phyloP scores from a whole-genome alignment of 306 rosid species.

The Astragalus glycyphyllos region DNA sequence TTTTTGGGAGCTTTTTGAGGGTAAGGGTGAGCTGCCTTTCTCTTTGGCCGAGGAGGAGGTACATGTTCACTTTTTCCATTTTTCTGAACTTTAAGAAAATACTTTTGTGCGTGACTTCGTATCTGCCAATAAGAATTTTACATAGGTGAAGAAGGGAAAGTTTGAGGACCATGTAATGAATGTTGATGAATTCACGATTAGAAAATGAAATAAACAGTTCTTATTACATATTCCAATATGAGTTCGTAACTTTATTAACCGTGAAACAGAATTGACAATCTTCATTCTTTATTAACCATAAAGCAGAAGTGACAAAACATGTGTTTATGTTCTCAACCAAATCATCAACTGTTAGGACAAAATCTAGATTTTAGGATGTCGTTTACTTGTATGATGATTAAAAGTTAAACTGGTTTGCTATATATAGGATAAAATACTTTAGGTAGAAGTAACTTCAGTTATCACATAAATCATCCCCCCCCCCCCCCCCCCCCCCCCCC shows the following conservation, averaged over 20 bases:
- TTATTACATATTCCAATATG: slow-evolving; percentile 19
- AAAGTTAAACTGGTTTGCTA: not conserved
- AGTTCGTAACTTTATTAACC: not conserved
- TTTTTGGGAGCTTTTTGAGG: slow-evolving; percentile 93
- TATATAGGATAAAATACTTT: slow-evolving; percentile 1
- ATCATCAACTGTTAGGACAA: not conserved
- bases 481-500: too few species aligned
- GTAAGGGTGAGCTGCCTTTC: slow-evolving; percentile 94
- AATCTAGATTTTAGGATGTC: not conserved
- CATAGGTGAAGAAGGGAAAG: not conserved
- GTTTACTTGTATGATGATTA: not conserved
- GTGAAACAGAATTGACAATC: too few species aligned
- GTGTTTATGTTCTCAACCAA: not conserved
- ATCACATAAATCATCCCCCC: slow-evolving; percentile 3
- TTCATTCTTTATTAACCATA: too few species aligned
- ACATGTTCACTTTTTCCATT: slow-evolving; percentile 89
- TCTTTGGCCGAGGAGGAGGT: slow-evolving; percentile 97
- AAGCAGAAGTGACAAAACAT: slow-evolving; percentile 11
- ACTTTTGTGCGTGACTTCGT: slow-evolving; percentile 97
- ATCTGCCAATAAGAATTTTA: slow-evolving; percentile 59
- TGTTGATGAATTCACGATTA: not conserved
- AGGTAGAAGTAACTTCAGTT: not conserved
- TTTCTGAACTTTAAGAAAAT: slow-evolving; percentile 93
- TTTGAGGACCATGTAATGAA: not conserved
- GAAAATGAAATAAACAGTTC: slow-evolving; percentile 34